phyloP scores from a whole-genome alignment of 305 asterid species.

The Lippia alba region DNA sequence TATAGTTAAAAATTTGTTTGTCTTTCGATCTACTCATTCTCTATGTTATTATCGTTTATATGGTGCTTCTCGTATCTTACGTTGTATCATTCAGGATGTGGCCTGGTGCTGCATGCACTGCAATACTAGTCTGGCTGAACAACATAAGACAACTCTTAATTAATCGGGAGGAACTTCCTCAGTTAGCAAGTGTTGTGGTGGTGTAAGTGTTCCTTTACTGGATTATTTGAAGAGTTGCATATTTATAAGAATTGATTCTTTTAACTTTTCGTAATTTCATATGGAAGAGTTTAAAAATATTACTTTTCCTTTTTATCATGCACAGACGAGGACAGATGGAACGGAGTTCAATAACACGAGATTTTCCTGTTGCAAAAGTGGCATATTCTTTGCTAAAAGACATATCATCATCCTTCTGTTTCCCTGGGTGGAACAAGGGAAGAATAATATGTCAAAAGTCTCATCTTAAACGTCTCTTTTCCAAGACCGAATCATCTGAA shows the following conservation, averaged over 20 bases:
- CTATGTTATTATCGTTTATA: slow-evolving; percentile 10
- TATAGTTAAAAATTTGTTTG: slow-evolving; percentile 35
- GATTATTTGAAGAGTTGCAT: no score
- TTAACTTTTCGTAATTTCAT: not conserved
- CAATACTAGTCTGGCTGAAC: slow-evolving; percentile 82
- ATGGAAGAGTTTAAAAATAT: not conserved
- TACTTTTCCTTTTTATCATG: slow-evolving; percentile 11
- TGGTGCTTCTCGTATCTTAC: slow-evolving; percentile 32
- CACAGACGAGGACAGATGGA: slow-evolving; percentile 95
- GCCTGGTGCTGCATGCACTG: slow-evolving; percentile 96
- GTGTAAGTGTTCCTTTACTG: slow-evolving; percentile 63
- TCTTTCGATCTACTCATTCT: slow-evolving; percentile 8
- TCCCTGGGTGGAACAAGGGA: slow-evolving; percentile 97
- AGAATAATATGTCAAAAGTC: slow-evolving; percentile 84
- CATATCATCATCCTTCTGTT: slow-evolving; percentile 75
- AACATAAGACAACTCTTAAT: slow-evolving; percentile 59
- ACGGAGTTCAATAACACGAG: slow-evolving; percentile 80
- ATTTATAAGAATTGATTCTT: no score
- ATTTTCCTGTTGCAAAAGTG: slow-evolving; percentile 88
- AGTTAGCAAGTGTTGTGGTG: slow-evolving; percentile 73
- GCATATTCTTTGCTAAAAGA: slow-evolving; percentile 81
- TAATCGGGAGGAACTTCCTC: slow-evolving; percentile 82
- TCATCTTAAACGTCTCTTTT: slow-evolving; percentile 72
- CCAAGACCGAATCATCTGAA: slow-evolving; percentile 49
- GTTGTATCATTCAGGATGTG: slow-evolving; percentile 69